Conservation (phyloP, 192 early-diverging fungal species). For the Mortierella hygrophila region DNA sequence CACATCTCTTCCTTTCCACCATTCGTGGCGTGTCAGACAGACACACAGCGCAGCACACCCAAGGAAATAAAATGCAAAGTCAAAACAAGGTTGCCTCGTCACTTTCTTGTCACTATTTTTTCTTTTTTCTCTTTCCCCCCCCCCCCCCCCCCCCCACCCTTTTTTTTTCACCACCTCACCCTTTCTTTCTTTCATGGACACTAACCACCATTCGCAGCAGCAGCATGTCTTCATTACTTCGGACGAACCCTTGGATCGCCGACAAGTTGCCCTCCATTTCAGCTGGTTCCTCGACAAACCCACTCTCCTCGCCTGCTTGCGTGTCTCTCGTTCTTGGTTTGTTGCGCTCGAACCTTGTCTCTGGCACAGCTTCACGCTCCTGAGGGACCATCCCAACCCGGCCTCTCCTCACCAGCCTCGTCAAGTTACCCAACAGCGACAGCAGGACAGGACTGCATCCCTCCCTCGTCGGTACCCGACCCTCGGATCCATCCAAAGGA, state of each 20-base stretch:
- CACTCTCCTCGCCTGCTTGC: slow-evolving; percentile 6
- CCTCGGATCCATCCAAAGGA: slow-evolving; percentile 3
- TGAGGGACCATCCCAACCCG: neutral
- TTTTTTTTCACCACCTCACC: neutral
- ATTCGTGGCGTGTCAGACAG: neutral
- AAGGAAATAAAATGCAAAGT: neutral
- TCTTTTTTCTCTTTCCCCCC: neutral
- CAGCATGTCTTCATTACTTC: neutral
- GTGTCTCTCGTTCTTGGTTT: slow-evolving; percentile 16
- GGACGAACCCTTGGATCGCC: neutral
- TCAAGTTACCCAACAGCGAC: neutral
- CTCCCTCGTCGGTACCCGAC: neutral
- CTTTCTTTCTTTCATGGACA: neutral
- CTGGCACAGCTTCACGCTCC: slow-evolving; percentile 24
- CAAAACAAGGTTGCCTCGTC: too few relatives aligned
- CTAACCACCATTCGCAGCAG: neutral
- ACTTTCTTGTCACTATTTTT: neutral
- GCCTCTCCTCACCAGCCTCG: neutral
- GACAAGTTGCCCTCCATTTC: neutral
- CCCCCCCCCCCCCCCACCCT: too few relatives aligned
- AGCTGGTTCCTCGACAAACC: neutral
- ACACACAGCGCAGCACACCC: neutral
- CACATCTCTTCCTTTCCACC: neutral
- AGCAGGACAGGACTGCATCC: neutral
- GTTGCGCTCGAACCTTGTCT: slow-evolving; percentile 13